phyloP scores from a whole-genome alignment of 1,284 basidiomycete species.

The Sporisorium exsertum region DNA sequence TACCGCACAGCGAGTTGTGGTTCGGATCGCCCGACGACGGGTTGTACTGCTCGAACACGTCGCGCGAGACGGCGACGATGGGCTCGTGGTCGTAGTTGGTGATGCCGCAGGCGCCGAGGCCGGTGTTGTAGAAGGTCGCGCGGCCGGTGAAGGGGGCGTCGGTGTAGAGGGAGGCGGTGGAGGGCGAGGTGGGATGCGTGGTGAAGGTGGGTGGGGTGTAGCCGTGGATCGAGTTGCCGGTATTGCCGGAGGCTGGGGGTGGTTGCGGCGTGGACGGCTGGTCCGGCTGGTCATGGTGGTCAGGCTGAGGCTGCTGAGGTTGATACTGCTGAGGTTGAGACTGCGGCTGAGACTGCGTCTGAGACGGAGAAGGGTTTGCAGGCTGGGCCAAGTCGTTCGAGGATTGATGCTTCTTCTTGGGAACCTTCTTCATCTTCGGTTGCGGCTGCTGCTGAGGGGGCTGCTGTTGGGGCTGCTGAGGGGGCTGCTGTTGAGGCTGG shows the following conservation, averaged over 20 bases:
- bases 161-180: constrained; percentile 21
- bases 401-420: constrained; percentile 7
- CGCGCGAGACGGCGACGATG: constrained; percentile 52
- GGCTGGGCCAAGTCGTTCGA: constrained; percentile 12
- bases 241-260: neutral
- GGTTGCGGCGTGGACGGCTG: neutral
- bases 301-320: neutral
- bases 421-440: constrained; percentile 16
- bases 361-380: constrained; percentile 3
- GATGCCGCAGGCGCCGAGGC: constrained; percentile 47
- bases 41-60: constrained; percentile 53
- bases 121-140: constrained; percentile 47
- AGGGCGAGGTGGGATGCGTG: constrained; percentile 6
- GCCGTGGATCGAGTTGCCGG: constrained; percentile 30
- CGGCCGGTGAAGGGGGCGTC: constrained; percentile 25
- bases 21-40: constrained; percentile 34
- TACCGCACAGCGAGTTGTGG: constrained; percentile 72
- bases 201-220: constrained; percentile 32
- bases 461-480: constrained; percentile 6
- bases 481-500: neutral
- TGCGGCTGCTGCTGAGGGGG: constrained; percentile 1
- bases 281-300: neutral
- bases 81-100: constrained; percentile 29
- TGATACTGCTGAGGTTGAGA: constrained; percentile 1
- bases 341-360: constrained; percentile 6